Conservation (phyloP, 148 eudicot genomes). For the Suaeda aralocaspica region DNA sequence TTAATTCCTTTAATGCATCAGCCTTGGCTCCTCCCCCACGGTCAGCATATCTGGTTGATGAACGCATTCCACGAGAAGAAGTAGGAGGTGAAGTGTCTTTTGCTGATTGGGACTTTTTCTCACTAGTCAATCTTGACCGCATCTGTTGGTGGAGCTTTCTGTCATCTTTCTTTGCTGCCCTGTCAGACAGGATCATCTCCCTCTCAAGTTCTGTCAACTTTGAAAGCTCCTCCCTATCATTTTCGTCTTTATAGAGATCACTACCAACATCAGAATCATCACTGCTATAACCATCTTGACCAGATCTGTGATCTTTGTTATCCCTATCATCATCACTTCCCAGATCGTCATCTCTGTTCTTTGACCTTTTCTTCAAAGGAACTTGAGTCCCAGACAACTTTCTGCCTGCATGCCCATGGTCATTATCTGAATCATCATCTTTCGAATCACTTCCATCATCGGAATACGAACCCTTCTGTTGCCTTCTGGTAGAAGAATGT, state of each 20-base stretch:
- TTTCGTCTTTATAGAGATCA: constrained; percentile 77
- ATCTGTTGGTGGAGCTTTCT: constrained; percentile 57
- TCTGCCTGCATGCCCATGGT: constrained; percentile 46
- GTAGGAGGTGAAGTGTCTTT: constrained; percentile 35
- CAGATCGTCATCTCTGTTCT: constrained; percentile 52
- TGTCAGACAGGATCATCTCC: constrained; percentile 68
- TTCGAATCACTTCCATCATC: constrained; percentile 78
- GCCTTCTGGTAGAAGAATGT: constrained; percentile 52
- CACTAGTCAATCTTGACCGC: constrained; percentile 46
- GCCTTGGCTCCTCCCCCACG: constrained; percentile 55
- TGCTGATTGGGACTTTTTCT: constrained; percentile 37
- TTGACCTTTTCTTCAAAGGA: constrained; percentile 78
- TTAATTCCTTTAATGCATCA: constrained; percentile 60
- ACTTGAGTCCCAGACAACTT: constrained; percentile 67
- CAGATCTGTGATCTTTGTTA: constrained; percentile 30
- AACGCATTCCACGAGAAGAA: constrained; percentile 52
- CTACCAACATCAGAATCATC: constrained; percentile 63
- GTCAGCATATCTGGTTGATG: constrained; percentile 62
- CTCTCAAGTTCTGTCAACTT: constrained; percentile 74
- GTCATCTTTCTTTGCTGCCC: constrained; percentile 61
- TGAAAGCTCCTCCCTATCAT: constrained; percentile 63
- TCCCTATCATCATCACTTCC: constrained; percentile 44
- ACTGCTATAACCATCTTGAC: constrained; percentile 45
- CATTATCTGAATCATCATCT: constrained; percentile 64
- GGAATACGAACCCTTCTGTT: constrained; percentile 50